Conservation (phyloP, 148 eudicot genomes). For the Drosera capensis region DNA sequence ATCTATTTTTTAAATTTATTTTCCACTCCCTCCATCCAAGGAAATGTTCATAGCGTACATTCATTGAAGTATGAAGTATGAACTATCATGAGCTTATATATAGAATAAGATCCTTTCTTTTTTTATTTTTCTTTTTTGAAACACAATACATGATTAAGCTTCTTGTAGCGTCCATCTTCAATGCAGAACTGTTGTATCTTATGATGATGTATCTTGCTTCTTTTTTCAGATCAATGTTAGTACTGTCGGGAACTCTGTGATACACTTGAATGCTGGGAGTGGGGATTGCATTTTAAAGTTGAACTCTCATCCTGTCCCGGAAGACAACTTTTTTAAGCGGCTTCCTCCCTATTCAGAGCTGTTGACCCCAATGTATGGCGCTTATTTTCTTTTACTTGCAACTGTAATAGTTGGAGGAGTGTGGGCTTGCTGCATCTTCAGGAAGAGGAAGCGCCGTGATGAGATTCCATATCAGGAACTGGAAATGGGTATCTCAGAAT, state of each 20-base stretch:
- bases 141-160: background rate
- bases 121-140: too few species aligned
- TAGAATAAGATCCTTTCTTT: too few species aligned
- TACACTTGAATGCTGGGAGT: slow-evolving; percentile 40
- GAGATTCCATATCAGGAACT: slow-evolving; percentile 82
- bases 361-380: slow-evolving; percentile 68
- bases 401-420: slow-evolving; percentile 41
- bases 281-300: slow-evolving; percentile 32
- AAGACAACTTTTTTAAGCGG: slow-evolving; percentile 23
- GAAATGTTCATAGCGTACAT: too few species aligned
- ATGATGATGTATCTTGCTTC: background rate
- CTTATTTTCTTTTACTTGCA: slow-evolving; percentile 33
- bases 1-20: too few species aligned
- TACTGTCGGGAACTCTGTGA: slow-evolving; percentile 17
- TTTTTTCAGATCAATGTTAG: slow-evolving; percentile 27
- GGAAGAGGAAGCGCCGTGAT: slow-evolving; percentile 28
- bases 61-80: too few species aligned
- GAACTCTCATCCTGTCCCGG: slow-evolving; percentile 14
- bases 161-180: background rate
- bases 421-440: slow-evolving; percentile 60
- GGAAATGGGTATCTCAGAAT: slow-evolving; percentile 68
- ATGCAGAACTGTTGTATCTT: background rate
- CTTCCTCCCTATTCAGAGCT: slow-evolving; percentile 49
- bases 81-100: too few species aligned
- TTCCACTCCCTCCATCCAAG: too few species aligned